These are phyloP conservation scores for Globisporangium cystogenes DNA, from an alignment of 352 stramenopile genomes.

Conservation along the genomic window DNA sequence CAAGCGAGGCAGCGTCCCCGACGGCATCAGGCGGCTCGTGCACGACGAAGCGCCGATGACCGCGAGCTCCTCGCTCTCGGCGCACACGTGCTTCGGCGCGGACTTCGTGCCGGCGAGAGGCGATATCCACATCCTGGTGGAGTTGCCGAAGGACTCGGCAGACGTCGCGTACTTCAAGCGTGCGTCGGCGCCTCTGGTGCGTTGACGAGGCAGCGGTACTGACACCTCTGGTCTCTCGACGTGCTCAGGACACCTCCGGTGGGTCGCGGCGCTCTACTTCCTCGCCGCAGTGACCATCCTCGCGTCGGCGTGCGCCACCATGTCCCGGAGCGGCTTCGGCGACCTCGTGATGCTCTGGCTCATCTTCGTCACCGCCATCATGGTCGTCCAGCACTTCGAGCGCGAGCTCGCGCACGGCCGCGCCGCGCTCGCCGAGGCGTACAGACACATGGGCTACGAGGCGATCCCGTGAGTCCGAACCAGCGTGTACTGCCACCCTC, in stretches of 20 bases:
- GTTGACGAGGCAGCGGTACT: neutral
- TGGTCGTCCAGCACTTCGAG: neutral
- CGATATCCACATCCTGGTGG: neutral
- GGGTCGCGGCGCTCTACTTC: neutral
- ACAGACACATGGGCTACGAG: constrained; percentile 1
- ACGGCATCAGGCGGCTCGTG: neutral
- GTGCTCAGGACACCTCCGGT: neutral
- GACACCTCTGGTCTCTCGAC: neutral
- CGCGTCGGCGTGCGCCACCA: neutral
- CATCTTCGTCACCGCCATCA: constrained; percentile 1
- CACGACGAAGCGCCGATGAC: neutral
- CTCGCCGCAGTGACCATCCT: neutral
- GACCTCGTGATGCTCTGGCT: constrained; percentile 3
- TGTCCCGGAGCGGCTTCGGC: neutral
- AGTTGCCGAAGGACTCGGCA: neutral
- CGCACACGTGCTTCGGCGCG: neutral
- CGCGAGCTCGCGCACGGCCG: neutral
- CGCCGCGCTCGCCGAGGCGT: neutral
- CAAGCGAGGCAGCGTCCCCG: neutral
- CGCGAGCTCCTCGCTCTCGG: neutral
- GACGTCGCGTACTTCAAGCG: constrained; percentile 1
- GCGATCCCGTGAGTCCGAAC: neutral
- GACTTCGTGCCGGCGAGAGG: neutral
- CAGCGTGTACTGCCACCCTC: no score
- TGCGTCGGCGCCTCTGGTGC: neutral